Base-by-base conservation (phyloP, 2,329 filamentous ascomycete species). In the Nakataea oryzae region DNA sequence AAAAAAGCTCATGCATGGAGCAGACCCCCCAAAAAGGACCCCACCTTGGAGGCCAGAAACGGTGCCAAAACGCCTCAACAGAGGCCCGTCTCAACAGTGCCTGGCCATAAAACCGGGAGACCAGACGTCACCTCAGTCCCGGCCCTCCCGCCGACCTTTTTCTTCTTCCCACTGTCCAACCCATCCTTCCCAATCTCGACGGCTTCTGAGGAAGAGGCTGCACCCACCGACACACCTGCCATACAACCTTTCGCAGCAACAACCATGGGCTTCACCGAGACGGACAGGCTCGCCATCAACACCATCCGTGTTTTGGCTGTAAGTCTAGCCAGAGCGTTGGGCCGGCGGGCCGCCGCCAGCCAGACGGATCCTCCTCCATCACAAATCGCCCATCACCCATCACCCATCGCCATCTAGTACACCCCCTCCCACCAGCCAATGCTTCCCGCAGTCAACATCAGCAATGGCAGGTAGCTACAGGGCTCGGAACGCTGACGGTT, bases 291-390 rank as follows among this genome's bases (percentile, higher is more conserved):
- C 79, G 90, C 91, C 74, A 91, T 99, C 82, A 97, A 97, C 88
- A 96, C 93, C 78, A 97, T 99, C 83, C 91, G 95, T 77, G 80
- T 91, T 75, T 86, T 99, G 72, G 93, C 95, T 76, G 95, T 97
- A 88, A 78, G 92, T 88, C 26, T 60, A 66, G 71, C 69, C n/a
- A n/a, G n/a, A 58, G 59, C 24, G 11, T 3, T 50, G 32, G 3
- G 41, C 29, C 27, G 59, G 14, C 21, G 9, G 27, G 26, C 11
- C 27, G 13, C 27, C 61, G 63, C 63, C 65, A 65, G 64, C 65
- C 68, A 64, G 41, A 17, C 17, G 24, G 41, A 50, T 50, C 41
- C 13, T n/a, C 7, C 41, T 21, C 5, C 41, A 50, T n/a, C 41
- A 50, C 2, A n/a, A n/a, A n/a, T n/a, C n/a, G n/a, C n/a, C n/a